Evolutionary conservation across 2,329 filamentous ascomycete genomes (phyloP).

Genomic region (Claviceps sp.): DNA sequence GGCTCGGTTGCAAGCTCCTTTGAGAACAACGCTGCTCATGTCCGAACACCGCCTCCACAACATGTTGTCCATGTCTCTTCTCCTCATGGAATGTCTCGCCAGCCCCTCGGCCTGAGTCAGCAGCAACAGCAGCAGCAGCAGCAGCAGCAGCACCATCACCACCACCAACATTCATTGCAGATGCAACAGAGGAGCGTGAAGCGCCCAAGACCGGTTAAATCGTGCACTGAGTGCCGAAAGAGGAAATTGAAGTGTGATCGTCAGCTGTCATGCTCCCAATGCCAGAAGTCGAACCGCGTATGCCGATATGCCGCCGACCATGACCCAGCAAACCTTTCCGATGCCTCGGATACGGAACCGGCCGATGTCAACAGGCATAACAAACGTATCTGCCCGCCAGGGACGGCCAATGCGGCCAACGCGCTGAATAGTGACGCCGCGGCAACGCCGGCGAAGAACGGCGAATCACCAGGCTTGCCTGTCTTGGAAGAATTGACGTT

Average conservation of each 20-base stretch:
- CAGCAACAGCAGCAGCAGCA: constrained; percentile 16
- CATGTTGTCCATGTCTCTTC: constrained; percentile 4
- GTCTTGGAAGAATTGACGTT: constrained; percentile 34
- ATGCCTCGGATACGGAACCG: constrained; percentile 31
- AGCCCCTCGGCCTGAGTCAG: constrained; percentile 13
- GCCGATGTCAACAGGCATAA: constrained; percentile 19
- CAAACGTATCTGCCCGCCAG: constrained; percentile 25
- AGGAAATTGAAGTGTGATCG: constrained; percentile 45
- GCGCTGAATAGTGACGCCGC: constrained; percentile 13
- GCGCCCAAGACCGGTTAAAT: constrained; percentile 40
- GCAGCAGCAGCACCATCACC: constrained; percentile 10
- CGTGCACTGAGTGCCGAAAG: constrained; percentile 43
- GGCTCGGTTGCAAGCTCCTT: constrained; percentile 4
- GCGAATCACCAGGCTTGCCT: constrained; percentile 18
- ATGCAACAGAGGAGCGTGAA: constrained; percentile 34
- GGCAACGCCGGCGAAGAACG: constrained; percentile 17
- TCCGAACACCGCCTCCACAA: constrained; percentile 8
- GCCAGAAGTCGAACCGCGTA: constrained; percentile 39
- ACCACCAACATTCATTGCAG: constrained; percentile 9
- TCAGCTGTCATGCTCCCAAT: constrained; percentile 42
- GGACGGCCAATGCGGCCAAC: constrained; percentile 11
- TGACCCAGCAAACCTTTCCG: constrained; percentile 32
- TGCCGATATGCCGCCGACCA: constrained; percentile 41
- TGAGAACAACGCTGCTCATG: constrained; percentile 4
- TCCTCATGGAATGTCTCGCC: constrained; percentile 5